These are phyloP conservation scores for Acaromyces ingoldii DNA, from an alignment of 1,284 basidiomycete species.

Conservation along the genomic window DNA sequence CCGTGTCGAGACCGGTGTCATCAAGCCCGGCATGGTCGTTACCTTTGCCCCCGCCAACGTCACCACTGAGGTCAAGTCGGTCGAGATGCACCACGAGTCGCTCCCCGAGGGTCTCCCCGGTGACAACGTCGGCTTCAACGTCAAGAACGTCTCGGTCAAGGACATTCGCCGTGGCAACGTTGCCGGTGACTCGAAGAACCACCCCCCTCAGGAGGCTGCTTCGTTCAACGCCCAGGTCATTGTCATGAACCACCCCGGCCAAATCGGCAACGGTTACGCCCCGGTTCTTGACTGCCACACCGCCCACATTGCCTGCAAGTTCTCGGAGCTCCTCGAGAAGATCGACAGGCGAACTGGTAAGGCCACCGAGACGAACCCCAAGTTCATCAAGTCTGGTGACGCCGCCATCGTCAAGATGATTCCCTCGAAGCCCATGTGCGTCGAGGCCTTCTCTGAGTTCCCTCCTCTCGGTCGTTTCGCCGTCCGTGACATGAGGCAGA, in stretches of 20 bases:
- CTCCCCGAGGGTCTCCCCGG: conserved; percentile 90
- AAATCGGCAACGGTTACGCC: conserved; percentile 95
- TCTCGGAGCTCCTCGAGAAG: conserved; percentile 95
- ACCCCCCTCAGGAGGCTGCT: conserved; percentile 97
- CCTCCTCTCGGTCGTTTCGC: conserved; percentile 97
- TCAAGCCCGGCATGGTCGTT: conserved; percentile 98
- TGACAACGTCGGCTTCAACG: conserved; percentile 93
- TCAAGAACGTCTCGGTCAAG: conserved; percentile 99
- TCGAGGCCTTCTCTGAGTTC: conserved; percentile 95
- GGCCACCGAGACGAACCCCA: conserved; percentile 78
- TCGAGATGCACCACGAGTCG: conserved; percentile 99
- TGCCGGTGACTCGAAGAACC: conserved; percentile 98
- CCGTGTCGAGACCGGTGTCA: conserved; percentile 99
- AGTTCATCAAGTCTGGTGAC: conserved; percentile 68
- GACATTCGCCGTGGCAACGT: conserved; percentile 99
- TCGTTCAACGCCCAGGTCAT: conserved; percentile 99
- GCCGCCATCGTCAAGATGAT: conserved; percentile 94
- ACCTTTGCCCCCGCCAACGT: conserved; percentile 94
- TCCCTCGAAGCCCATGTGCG: conserved; percentile 95
- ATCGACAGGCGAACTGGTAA: conserved; percentile 94
- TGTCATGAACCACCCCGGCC: conserved; percentile 99
- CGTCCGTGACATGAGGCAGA: conserved; percentile 57
- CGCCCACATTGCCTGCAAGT: conserved; percentile 99
- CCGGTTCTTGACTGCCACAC: conserved; percentile 99
- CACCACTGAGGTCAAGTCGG: conserved; percentile 99